Evolutionary conservation across 2,329 filamentous ascomycete genomes (phyloP).

Genomic region (Lachnellula subtilissima): DNA sequence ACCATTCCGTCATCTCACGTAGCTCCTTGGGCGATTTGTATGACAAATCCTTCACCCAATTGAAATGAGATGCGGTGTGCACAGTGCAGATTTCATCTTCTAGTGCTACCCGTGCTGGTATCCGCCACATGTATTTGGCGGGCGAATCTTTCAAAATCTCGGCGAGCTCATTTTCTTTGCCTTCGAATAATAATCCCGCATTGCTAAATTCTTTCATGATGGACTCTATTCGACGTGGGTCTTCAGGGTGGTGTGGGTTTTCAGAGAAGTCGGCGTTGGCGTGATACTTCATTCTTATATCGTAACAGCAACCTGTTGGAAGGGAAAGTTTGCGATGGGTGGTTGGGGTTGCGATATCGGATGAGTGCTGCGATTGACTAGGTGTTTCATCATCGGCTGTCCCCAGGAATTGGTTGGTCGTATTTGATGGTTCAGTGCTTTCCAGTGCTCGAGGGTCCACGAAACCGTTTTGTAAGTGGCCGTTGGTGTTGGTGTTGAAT

Average conservation of each 20-base stretch:
- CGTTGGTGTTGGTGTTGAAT: conserved; percentile 8
- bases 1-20: conserved; percentile 56
- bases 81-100: conserved; percentile 74
- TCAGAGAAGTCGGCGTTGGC: conserved; percentile 73
- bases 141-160: conserved; percentile 49
- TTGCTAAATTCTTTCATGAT: conserved; percentile 88
- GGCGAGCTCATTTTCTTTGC: conserved; percentile 50
- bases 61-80: conserved; percentile 71
- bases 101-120: conserved; percentile 72
- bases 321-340: conserved; percentile 32
- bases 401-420: conserved; percentile 9
- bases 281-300: conserved; percentile 93
- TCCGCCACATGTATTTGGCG: conserved; percentile 66
- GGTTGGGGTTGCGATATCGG: neutral
- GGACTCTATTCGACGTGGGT: conserved; percentile 84
- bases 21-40: conserved; percentile 58
- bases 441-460: conserved; percentile 21
- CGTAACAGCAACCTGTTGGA: conserved; percentile 79
- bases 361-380: conserved; percentile 12
- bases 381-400: conserved; percentile 9
- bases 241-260: conserved; percentile 84
- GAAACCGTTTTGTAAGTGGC: conserved; percentile 18
- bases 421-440: conserved; percentile 7
- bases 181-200: conserved; percentile 68
- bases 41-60: conserved; percentile 64